Base-by-base conservation (phyloP, 148 eudicot species). In the Cornus kousa region DNA sequence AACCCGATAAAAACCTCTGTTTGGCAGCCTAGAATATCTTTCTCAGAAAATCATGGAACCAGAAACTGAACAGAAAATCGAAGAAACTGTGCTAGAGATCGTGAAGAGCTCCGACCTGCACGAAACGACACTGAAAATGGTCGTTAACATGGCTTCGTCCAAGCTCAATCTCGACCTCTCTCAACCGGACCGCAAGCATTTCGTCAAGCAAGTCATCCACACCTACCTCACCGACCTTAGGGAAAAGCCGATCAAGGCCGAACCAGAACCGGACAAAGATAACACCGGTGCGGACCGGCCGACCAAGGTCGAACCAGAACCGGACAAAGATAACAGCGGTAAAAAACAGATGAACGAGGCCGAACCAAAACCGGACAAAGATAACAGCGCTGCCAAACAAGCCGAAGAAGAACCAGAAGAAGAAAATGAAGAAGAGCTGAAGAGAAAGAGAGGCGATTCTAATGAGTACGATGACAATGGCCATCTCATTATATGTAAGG, bases 381-480 rank as follows among this genome's bases (percentile, higher is more conserved):
- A 80, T 1, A 86, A 78, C 33, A 83, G 73, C 1, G 83, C 28
- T 43, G n/a, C 8, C 72, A 35, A 32, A 68, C 77, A 84, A 73
- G 76, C 71, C 4, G 65, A 82, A 20, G 77, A 68, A 39, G 79
- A 72, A 55, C 40, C 40, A 11, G 86, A 80, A 2, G 90, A 80
- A 14, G 87, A 76, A 0, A 86, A 82, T 4, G 90, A 88, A 1
- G 88, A 79, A 0, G 86, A 82, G 6, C 46, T 24, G 67, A 82
- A 65, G 20, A 80, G 74, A 73, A 71, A 77, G 72, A 74, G 79
- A 0, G 83, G 82, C 24, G 89, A 83, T 76, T 88, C 80, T 12
- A 86, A 85, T 23, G 97, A 93, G 87, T 91, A 82, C 70, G 97
- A 96, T 64, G 97, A 96, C 55, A 89, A 90, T 2, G 99, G 99